Evolutionary conservation across 495 filamentous ascomycete species (phyloP).

Genomic region (Lichenothelia convexa): DNA sequence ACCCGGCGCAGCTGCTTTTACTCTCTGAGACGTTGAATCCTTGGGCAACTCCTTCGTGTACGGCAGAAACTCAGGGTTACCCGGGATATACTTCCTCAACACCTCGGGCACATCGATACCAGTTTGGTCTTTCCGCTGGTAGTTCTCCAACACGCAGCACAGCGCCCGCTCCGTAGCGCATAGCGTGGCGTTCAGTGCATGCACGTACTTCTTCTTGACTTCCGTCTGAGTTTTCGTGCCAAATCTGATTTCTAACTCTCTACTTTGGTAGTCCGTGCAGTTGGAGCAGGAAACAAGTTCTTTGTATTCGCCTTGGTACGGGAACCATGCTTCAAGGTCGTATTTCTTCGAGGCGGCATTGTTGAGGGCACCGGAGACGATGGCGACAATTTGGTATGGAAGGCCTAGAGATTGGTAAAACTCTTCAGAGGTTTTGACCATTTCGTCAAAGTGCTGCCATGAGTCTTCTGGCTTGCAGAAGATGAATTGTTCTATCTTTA

Average conservation of each 20-base stretch:
- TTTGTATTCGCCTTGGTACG: conserved; percentile 92
- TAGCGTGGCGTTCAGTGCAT: conserved; percentile 80
- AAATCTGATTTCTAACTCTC: conserved; percentile 58
- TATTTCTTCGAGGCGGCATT: conserved; percentile 90
- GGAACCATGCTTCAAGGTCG: conserved; percentile 95
- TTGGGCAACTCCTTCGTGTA: conserved; percentile 73
- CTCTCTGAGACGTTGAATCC: conserved; percentile 37
- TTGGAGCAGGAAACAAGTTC: conserved; percentile 62
- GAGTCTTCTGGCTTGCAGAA: conserved; percentile 86
- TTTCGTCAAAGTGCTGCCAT: conserved; percentile 82
- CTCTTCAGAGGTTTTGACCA: conserved; percentile 78
- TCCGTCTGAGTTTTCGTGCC: conserved; percentile 52
- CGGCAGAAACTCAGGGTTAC: conserved; percentile 68
- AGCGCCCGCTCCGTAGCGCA: conserved; percentile 86
- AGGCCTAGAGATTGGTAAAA: conserved; percentile 83
- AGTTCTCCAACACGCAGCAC: conserved; percentile 93
- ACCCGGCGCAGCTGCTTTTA: conserved; percentile 10
- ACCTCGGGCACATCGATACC: conserved; percentile 75
- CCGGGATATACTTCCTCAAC: conserved; percentile 82
- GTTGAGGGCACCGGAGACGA: conserved; percentile 88
- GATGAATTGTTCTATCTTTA: conserved; percentile 77
- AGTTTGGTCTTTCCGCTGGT: conserved; percentile 68
- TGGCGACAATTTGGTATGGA: conserved; percentile 78
- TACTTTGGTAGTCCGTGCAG: conserved; percentile 18
- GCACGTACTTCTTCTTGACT: conserved; percentile 77